Percentiles rank a stretch among this genome's conserved stretches.
Evolutionary conservation across 306 rosid species (phyloP).

Genomic region (Corylus americana): DNA sequence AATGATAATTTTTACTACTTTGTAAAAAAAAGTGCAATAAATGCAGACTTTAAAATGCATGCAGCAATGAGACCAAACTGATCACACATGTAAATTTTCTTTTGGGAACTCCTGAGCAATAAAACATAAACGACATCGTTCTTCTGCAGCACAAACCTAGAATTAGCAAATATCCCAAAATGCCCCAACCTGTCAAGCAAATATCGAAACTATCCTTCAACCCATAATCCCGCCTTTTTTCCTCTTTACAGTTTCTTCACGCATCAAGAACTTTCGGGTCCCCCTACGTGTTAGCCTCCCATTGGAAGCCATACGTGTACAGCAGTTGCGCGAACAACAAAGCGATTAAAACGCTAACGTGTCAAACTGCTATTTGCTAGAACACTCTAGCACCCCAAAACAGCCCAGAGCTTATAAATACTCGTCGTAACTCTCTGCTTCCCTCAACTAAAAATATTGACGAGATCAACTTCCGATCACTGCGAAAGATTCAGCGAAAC

Average conservation of each 20-base stretch:
- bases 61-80: too few species aligned
- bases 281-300: background rate
- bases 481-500: background rate
- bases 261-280: conserved; percentile 29
- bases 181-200: too few species aligned
- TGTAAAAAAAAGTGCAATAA: too few species aligned
- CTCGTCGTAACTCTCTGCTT: background rate
- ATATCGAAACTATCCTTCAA: too few species aligned
- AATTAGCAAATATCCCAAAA: too few species aligned
- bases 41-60: too few species aligned
- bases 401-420: background rate
- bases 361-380: too few species aligned
- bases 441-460: background rate
- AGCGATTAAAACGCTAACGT: background rate
- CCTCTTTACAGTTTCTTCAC: background rate
- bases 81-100: too few species aligned
- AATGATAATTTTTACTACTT: too few species aligned
- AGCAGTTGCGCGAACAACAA: background rate
- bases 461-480: background rate
- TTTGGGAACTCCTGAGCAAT: too few species aligned
- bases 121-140: too few species aligned
- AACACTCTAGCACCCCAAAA: background rate
- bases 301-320: background rate
- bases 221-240: background rate
- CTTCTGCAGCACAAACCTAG: too few species aligned